Evolutionary conservation across 495 filamentous ascomycete genomes (phyloP).

Genomic region (Cladorrhinum samala): DNA sequence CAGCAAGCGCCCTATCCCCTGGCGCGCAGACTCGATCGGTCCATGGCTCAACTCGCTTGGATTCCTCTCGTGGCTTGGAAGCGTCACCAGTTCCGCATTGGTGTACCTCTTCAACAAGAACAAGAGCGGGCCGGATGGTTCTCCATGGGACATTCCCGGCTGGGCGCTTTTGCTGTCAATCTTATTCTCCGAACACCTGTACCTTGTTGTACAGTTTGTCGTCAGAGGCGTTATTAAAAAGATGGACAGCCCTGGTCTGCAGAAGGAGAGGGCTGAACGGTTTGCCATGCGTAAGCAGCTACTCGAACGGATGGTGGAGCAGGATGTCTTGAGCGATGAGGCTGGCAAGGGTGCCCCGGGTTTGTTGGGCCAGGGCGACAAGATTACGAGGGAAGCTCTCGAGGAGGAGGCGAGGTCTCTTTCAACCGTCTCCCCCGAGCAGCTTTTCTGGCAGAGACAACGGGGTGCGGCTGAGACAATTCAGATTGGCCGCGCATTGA

Average conservation of each 20-base stretch:
- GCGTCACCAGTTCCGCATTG: conserved; percentile 73
- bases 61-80: conserved; percentile 89
- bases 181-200: conserved; percentile 81
- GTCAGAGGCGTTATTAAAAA: conserved; percentile 67
- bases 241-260: conserved; percentile 75
- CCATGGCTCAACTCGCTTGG: conserved; percentile 86
- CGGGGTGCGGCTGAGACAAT: conserved; percentile 35
- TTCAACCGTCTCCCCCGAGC: conserved; percentile 47
- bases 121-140: conserved; percentile 43
- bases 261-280: conserved; percentile 66
- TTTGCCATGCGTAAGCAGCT: conserved; percentile 60
- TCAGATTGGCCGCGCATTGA: conserved; percentile 28
- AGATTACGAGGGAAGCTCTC: conserved; percentile 41
- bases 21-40: conserved; percentile 85
- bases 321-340: conserved; percentile 27
- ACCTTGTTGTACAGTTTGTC: conserved; percentile 62
- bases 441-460: conserved; percentile 42
- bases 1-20: conserved; percentile 80
- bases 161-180: conserved; percentile 82
- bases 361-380: conserved; percentile 34
- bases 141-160: conserved; percentile 60
- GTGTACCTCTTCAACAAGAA: conserved; percentile 80
- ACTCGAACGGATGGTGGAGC: conserved; percentile 50
- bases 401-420: conserved; percentile 64
- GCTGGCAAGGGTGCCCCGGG: neutral